Percentiles rank a stretch among this genome's conserved stretches.
phyloP scores from a whole-genome alignment of 352 stramenopile species.

The Phytopythium delawarense region DNA sequence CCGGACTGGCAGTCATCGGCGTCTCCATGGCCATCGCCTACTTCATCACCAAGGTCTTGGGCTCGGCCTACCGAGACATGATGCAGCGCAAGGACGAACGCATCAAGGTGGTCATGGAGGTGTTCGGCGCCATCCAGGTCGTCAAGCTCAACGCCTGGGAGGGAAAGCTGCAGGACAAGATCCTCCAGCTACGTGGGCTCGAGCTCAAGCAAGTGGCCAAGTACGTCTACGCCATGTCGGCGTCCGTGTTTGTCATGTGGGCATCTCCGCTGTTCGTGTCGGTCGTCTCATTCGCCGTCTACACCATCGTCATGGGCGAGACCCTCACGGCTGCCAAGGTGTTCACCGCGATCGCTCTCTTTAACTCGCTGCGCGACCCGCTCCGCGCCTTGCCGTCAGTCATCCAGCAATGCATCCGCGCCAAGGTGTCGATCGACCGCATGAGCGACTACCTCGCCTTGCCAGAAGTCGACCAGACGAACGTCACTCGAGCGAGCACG shows the following conservation, averaged over 20 bases:
- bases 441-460: constrained; percentile 31
- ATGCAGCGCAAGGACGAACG: constrained; percentile 86
- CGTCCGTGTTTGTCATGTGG: constrained; percentile 59
- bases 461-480: constrained; percentile 22
- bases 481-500: constrained; percentile 14
- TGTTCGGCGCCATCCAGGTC: constrained; percentile 90
- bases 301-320: constrained; percentile 32
- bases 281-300: constrained; percentile 37
- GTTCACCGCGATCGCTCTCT: constrained; percentile 49
- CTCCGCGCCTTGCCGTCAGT: constrained; percentile 28
- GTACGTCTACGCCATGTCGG: constrained; percentile 37
- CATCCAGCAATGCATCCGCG: constrained; percentile 36
- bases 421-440: constrained; percentile 32
- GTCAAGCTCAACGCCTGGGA: constrained; percentile 98
- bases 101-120: constrained; percentile 89
- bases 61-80: constrained; percentile 53
- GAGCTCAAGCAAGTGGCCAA: constrained; percentile 62
- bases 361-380: constrained; percentile 36
- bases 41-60: constrained; percentile 38
- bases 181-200: constrained; percentile 41
- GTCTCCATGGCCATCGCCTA: constrained; percentile 32
- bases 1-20: constrained; percentile 28
- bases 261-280: constrained; percentile 39
- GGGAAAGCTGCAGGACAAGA: constrained; percentile 44
- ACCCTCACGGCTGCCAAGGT: constrained; percentile 43